Conservation (phyloP, 2,329 filamentous ascomycete genomes). For the Elsinoe australis region DNA sequence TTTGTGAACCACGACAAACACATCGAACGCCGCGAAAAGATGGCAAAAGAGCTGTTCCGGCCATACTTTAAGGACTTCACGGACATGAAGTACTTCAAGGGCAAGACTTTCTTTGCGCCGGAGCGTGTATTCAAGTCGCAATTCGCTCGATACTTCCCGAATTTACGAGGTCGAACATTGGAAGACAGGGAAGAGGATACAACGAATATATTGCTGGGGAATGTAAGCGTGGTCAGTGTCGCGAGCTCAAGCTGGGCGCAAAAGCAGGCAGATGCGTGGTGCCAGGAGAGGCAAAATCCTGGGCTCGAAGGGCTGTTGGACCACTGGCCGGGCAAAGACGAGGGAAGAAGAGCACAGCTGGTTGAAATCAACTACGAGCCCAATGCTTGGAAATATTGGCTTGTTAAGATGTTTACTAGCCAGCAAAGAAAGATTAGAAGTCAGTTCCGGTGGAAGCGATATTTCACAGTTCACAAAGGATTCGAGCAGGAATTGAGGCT, state of each 20-base stretch:
- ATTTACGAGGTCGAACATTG: constrained; percentile 74
- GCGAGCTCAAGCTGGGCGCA: constrained; percentile 84
- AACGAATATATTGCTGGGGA: constrained; percentile 64
- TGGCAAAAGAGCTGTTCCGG: constrained; percentile 69
- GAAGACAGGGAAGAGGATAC: constrained; percentile 63
- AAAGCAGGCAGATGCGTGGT: constrained; percentile 67
- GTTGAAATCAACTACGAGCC: constrained; percentile 87
- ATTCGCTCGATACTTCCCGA: constrained; percentile 84
- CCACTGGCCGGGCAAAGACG: constrained; percentile 23
- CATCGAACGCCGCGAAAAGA: constrained; percentile 61
- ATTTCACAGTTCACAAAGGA: constrained; percentile 53
- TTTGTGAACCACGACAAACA: constrained; percentile 83
- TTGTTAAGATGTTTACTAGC: constrained; percentile 49
- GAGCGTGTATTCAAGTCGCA: constrained; percentile 76
- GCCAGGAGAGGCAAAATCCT: constrained; percentile 58
- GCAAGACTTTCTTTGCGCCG: constrained; percentile 86
- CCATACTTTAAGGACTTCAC: constrained; percentile 96
- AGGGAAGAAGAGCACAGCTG: constrained; percentile 56
- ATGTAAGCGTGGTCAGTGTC: constrained; percentile 68
- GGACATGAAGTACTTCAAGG: constrained; percentile 71
- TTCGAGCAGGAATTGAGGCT: constrained; percentile 50
- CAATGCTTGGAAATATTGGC: constrained; percentile 56
- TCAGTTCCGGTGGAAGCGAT: constrained; percentile 47
- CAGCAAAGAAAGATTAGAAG: constrained; percentile 42
- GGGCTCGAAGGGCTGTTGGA: constrained; percentile 56